Evolutionary conservation across 495 filamentous ascomycete species (phyloP).

Genomic region (Talaromyces nanjingensis): DNA sequence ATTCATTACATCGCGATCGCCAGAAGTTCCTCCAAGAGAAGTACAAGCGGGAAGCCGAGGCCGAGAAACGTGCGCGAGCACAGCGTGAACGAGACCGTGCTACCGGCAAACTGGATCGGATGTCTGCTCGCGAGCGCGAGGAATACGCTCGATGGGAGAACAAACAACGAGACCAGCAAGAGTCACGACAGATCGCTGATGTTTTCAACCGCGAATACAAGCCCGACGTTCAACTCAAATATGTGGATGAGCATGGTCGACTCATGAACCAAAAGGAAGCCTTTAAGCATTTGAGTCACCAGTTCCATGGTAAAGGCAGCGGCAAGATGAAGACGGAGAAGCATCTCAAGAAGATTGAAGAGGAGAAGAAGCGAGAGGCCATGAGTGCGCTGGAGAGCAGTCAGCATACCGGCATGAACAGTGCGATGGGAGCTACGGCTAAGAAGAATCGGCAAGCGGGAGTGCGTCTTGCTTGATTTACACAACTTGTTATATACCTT

Average conservation of each 20-base stretch:
- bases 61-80: conserved; percentile 68
- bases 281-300: conserved; percentile 89
- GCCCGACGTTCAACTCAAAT: conserved; percentile 82
- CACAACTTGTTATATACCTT: neutral
- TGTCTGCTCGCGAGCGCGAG: conserved; percentile 87
- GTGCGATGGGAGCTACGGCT: conserved; percentile 61
- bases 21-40: conserved; percentile 80
- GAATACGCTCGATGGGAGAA: conserved; percentile 83
- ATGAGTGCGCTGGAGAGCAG: conserved; percentile 77
- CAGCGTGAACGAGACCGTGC: conserved; percentile 84
- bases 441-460: conserved; percentile 86
- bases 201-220: conserved; percentile 83
- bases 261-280: conserved; percentile 88
- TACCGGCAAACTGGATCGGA: conserved; percentile 72
- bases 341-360: conserved; percentile 90
- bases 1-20: conserved; percentile 64
- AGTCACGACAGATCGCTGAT: conserved; percentile 71
- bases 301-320: conserved; percentile 96
- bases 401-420: conserved; percentile 75
- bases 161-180: conserved; percentile 72
- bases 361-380: conserved; percentile 79
- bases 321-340: conserved; percentile 99
- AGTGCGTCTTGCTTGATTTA: conserved; percentile 64
- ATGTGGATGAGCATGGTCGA: conserved; percentile 81
- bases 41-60: conserved; percentile 59